These are phyloP conservation scores for Shiraia bambusicola DNA, from an alignment of 2,329 filamentous ascomycete genomes.

Conservation along the genomic window DNA sequence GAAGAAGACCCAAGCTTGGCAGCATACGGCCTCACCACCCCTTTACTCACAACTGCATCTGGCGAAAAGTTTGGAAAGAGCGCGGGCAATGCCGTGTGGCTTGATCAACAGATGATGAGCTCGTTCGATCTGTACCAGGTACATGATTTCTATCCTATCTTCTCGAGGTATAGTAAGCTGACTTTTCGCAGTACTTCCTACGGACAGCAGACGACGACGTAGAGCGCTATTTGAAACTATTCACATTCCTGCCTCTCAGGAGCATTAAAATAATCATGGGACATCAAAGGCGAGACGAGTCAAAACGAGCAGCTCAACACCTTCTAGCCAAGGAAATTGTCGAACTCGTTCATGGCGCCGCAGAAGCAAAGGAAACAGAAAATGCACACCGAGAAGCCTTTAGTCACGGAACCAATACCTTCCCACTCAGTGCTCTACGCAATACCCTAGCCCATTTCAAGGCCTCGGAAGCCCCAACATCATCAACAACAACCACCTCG, in stretches of 20 bases:
- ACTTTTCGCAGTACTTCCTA: constrained; percentile 69
- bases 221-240: constrained; percentile 78
- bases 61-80: constrained; percentile 95
- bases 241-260: constrained; percentile 79
- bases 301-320: constrained; percentile 78
- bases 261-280: constrained; percentile 69
- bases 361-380: constrained; percentile 65
- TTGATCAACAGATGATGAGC: constrained; percentile 77
- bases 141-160: constrained; percentile 15
- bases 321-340: constrained; percentile 79
- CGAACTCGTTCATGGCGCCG: constrained; percentile 71
- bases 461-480: neutral
- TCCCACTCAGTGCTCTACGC: constrained; percentile 30
- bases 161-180: neutral
- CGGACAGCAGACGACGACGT: constrained; percentile 79
- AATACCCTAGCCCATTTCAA: constrained; percentile 15
- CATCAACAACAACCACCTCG: constrained; percentile 1
- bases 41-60: constrained; percentile 79
- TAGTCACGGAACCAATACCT: constrained; percentile 32
- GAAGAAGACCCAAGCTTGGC: constrained; percentile 43
- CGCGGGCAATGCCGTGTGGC: constrained; percentile 90
- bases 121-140: constrained; percentile 82
- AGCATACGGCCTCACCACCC: constrained; percentile 86
- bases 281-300: constrained; percentile 66
- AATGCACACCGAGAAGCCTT: constrained; percentile 55